These are phyloP conservation scores for Cladosporium sp. DNA, from an alignment of 2,329 filamentous ascomycete genomes.

Conservation along the genomic window DNA sequence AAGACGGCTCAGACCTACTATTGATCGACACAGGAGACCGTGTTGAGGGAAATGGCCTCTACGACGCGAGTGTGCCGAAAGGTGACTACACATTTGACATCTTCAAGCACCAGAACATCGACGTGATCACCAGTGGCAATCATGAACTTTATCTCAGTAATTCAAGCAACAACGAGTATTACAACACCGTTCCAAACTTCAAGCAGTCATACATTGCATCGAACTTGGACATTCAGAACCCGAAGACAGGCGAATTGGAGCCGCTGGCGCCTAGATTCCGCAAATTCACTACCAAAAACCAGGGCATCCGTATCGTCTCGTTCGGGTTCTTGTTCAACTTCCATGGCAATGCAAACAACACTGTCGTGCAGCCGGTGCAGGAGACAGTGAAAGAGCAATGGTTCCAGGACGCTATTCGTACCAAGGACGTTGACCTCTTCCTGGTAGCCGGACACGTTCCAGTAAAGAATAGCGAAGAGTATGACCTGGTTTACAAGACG, in stretches of 20 bases:
- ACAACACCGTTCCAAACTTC: conserved; percentile 78
- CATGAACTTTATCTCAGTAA: conserved; percentile 87
- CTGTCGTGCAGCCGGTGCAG: conserved; percentile 72
- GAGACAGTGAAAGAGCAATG: conserved; percentile 78
- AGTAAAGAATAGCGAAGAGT: conserved; percentile 70
- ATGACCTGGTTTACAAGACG: conserved; percentile 69
- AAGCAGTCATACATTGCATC: conserved; percentile 78
- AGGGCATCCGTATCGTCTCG: conserved; percentile 75
- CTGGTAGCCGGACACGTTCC: conserved; percentile 83
- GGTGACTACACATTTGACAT: conserved; percentile 87
- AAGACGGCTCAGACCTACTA: conserved; percentile 76
- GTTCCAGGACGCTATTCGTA: conserved; percentile 82
- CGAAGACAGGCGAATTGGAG: conserved; percentile 63
- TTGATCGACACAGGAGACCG: conserved; percentile 93
- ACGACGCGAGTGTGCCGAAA: conserved; percentile 83
- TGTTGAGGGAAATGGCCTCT: conserved; percentile 90
- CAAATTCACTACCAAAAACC: conserved; percentile 88
- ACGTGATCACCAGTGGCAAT: conserved; percentile 83
- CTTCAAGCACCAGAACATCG: conserved; percentile 74
- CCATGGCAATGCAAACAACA: conserved; percentile 85
- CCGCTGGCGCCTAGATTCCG: conserved; percentile 79
- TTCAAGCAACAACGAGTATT: conserved; percentile 73
- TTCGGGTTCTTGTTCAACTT: conserved; percentile 98
- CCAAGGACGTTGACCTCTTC: conserved; percentile 77
- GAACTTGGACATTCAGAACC: conserved; percentile 83